Evolutionary conservation across 2,329 filamentous ascomycete genomes (phyloP).

Genomic region (Fusarium succisae): DNA sequence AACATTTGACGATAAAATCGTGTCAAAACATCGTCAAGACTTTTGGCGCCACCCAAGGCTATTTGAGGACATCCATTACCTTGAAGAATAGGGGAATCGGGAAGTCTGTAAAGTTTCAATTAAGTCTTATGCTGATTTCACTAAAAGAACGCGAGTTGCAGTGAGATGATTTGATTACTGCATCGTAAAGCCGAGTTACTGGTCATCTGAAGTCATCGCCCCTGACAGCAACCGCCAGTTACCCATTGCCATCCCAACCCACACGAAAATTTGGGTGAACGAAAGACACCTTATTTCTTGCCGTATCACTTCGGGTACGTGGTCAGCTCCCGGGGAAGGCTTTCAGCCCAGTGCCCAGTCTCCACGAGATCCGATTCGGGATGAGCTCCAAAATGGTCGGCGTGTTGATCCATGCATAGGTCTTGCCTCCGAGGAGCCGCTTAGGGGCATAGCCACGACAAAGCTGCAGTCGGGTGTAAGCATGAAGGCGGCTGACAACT

Average conservation of each 20-base stretch:
- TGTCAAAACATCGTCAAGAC: fast-evolving
- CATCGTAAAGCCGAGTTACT: not conserved
- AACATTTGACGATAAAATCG: not conserved
- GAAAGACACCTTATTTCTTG: fast-evolving
- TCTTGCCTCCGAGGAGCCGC: not conserved
- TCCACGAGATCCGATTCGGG: not conserved
- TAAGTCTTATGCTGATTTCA: fast-evolving
- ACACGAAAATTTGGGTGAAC: no score
- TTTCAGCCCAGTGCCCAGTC: not conserved
- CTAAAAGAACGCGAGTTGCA: fast-evolving
- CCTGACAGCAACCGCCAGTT: fast-evolving
- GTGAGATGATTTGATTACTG: not conserved
- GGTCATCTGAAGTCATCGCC: not conserved
- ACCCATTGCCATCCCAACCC: not conserved
- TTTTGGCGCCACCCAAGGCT: fast-evolving
- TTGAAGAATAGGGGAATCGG: not conserved
- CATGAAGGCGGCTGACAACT: not conserved
- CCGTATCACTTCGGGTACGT: fast-evolving
- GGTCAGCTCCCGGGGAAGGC: not conserved
- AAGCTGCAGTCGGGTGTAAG: fast-evolving
- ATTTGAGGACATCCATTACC: not conserved
- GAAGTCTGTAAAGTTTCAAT: fast-evolving
- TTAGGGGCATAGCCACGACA: not conserved
- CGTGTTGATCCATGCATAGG: not conserved
- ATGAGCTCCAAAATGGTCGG: not conserved